A percentile compares a stretch with the other conserved stretches of the same genome.
These are phyloP conservation scores for Colletotrichum theobromicola DNA, from an alignment of 2,329 filamentous ascomycete genomes.

Conservation along the genomic window DNA sequence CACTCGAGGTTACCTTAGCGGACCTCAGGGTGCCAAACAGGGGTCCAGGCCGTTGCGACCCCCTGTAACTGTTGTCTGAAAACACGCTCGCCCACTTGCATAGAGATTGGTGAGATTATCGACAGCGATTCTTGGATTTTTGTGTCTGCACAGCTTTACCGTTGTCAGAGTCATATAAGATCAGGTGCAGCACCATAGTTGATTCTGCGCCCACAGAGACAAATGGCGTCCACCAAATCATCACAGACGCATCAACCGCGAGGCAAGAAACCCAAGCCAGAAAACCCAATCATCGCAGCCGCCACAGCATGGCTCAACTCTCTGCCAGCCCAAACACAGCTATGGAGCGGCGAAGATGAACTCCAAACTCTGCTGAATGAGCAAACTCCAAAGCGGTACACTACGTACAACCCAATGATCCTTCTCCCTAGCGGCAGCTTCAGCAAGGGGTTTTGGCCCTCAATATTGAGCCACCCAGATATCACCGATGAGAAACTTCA, in stretches of 20 bases:
- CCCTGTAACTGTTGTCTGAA: slow-evolving; percentile 1
- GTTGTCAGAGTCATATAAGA: background rate
- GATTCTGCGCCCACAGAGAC: background rate
- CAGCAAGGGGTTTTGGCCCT: slow-evolving; percentile 43
- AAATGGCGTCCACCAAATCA: background rate
- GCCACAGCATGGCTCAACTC: slow-evolving; percentile 39
- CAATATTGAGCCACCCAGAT: slow-evolving; percentile 32
- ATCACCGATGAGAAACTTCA: slow-evolving; percentile 27
- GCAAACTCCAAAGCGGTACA: slow-evolving; percentile 61
- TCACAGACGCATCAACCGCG: slow-evolving; percentile 19
- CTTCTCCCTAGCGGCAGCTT: slow-evolving; percentile 66
- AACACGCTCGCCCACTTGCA: background rate
- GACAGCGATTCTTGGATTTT: background rate
- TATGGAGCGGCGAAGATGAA: slow-evolving; percentile 12
- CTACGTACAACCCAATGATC: slow-evolving; percentile 65
- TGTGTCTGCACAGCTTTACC: background rate
- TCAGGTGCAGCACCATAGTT: background rate
- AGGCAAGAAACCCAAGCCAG: slow-evolving; percentile 29
- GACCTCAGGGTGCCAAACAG: background rate
- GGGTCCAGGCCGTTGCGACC: background rate
- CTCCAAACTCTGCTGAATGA: slow-evolving; percentile 37
- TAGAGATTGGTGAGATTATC: background rate
- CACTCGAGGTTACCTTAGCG: background rate
- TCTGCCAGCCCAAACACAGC: slow-evolving; percentile 23
- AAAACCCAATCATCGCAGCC: slow-evolving; percentile 40